Evolutionary conservation across 805 yeast genomes (phyloP).

Genomic region (Candida peoriensis): DNA sequence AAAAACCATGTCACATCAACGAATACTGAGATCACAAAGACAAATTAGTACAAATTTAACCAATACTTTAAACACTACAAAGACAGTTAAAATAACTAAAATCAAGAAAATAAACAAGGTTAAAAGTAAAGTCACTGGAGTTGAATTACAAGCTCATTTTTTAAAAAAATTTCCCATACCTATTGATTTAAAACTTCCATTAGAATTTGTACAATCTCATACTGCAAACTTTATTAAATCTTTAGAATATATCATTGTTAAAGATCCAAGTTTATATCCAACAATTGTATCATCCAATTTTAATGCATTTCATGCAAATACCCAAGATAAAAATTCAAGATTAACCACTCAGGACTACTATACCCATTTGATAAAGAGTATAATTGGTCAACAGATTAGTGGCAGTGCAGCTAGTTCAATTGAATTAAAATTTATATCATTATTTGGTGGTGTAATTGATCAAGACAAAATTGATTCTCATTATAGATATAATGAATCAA

Average conservation of each 20-base stretch:
- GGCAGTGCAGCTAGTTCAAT: slow-evolving; percentile 79
- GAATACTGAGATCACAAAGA: no score
- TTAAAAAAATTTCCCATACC: neutral
- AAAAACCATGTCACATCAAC: no score
- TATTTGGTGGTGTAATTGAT: slow-evolving; percentile 32
- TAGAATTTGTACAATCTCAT: slow-evolving; percentile 24
- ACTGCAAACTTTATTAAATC: slow-evolving; percentile 30
- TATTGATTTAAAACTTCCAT: slow-evolving; percentile 18
- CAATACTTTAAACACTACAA: no score
- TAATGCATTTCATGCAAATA: slow-evolving; percentile 23
- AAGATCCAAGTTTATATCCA: slow-evolving; percentile 34
- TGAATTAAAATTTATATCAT: slow-evolving; percentile 36
- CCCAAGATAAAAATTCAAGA: slow-evolving; percentile 9
- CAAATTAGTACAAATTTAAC: no score
- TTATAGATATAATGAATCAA: no score
- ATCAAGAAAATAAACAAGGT: no score
- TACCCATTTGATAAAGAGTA: slow-evolving; percentile 38
- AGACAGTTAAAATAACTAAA: no score
- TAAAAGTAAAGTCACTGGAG: no score
- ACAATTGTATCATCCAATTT: slow-evolving; percentile 25
- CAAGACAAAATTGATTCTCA: no score
- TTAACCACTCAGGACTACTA: slow-evolving; percentile 30
- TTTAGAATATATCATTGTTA: slow-evolving; percentile 25
- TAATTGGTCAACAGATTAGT: slow-evolving; percentile 70
- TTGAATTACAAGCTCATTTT: neutral